Base-by-base conservation (phyloP, 2,329 filamentous ascomycete species). In the Aspergillus luchuensis region DNA sequence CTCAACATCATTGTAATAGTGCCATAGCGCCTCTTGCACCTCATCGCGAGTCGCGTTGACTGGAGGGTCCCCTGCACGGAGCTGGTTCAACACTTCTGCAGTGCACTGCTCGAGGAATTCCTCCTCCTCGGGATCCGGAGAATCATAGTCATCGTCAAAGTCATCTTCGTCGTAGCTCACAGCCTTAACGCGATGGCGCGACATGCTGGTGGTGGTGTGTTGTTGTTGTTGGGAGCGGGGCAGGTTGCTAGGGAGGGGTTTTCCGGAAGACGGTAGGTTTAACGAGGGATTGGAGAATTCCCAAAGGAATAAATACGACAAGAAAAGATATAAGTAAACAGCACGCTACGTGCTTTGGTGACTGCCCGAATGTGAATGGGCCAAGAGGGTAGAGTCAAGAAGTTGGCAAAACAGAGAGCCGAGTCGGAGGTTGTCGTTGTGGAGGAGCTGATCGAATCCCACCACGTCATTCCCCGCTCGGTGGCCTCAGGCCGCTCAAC, bases 1-100 rank as follows among this genome's bases (percentile, higher is more conserved):
- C 59, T 88, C 89, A 30, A 97, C 83, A 70, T 99, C 93, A 74
- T 93, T 98, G 75, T 94, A 98, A 76, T 97, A 97, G 77, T 99
- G 87, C 92, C 92, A 98, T 15, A 99, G 78, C 0, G 93, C 86
- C 63, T 98, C 94, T 74, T 96, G 87, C 63, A 97, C 94, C 72
- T 97, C 89, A 39, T 82, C 80, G 61, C 89, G 85, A 5, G 85
- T 82, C n/a, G 85, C 79, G 71, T 82, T 84, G 68, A 89, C 82
- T 63, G 85, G 87, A 65, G 78, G 78, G 33, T 83, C 80, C 62
- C 85, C 81, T 8, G 79, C 75, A 6, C 87, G 89, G n/a, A 97
- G 80, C 8, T 84, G 83, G 63, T 82, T 81, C 60, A 86, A 84
- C 38, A 96, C 89, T 65, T 88, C 82, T 41, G 83, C 80, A 0